Base-by-base conservation (phyloP, 345 rosid species). In the Dovyalis caffra region DNA sequence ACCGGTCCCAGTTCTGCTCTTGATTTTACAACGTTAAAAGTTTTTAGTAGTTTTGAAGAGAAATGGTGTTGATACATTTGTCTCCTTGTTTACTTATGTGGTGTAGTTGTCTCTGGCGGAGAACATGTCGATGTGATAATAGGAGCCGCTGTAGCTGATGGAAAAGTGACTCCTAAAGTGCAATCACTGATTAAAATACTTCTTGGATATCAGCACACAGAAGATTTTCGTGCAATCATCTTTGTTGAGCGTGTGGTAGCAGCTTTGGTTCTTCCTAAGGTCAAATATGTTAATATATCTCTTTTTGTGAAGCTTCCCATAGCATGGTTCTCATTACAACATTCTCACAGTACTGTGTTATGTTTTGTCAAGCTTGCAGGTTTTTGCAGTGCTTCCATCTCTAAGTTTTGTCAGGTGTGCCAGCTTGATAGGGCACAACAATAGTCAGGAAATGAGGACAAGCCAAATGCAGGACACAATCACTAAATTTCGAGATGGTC, bases 261-360 rank as follows among this genome's bases (percentile, higher is more conserved):
- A 81, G 98, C 99, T 78, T 87, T 95, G 81, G 99, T 95, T 79
- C 98, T 95, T 79, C 99, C 99, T 21, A 95, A 95, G 98, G 99
- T 92, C 84, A 29, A 68, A 79, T 65, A 65, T 40, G 32, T 68
- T 43, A 25, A 21, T 56, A 28, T 18, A 23, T 64, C 28, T 15
- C 21, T 9, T 68, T 72, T 68, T 68, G 28, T 20, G 18, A n/a
- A 65, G 58, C 5, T 34, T 56, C 38, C 34, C 70, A 31, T 51
- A 23, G 23, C 69, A 72, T 6, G 43, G 68, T 60, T 62, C 64
- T 58, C 35, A 23, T 68, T 77, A 26, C 71, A 47, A 38, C 15
- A n/a, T n/a, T n/a, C n/a, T n/a, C n/a, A n/a, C n/a, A n/a, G 20
- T 74, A 53, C 71, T 8, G 28, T 32, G 64, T 6, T 47, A n/a